Evolutionary conservation across 352 stramenopile genomes (phyloP).

Genomic region (Phytophthora syringae): DNA sequence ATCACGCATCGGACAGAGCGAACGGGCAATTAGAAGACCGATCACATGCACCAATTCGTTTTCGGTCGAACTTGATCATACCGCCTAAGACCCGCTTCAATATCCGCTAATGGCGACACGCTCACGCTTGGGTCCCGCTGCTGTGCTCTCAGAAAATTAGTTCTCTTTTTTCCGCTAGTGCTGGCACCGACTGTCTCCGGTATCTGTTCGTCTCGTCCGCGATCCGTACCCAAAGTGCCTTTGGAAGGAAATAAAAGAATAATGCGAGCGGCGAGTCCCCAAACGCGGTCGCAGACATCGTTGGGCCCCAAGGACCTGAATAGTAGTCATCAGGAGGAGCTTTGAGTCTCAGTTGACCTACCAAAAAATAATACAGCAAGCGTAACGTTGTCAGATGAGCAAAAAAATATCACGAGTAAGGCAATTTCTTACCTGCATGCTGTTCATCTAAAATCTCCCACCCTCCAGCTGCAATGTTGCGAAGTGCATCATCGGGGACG

Average conservation of each 20-base stretch:
- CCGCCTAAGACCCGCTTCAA: background rate
- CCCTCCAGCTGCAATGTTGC: constrained; percentile 11
- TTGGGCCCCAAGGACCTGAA: constrained; percentile 1
- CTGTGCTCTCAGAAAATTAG: background rate
- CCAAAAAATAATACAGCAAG: constrained; percentile 10
- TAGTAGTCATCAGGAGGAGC: constrained; percentile 21
- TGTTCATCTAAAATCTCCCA: constrained; percentile 16
- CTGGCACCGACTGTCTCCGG: background rate
- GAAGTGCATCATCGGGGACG: constrained; percentile 13
- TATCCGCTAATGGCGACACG: background rate
- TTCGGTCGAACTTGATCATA: background rate
- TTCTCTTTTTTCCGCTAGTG: background rate
- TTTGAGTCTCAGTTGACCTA: constrained; percentile 12
- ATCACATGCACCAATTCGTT: background rate
- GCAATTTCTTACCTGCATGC: constrained; percentile 10
- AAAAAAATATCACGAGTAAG: constrained; percentile 3
- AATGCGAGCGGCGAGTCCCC: constrained; percentile 15
- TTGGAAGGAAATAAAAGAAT: constrained; percentile 34
- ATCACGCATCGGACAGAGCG: constrained; percentile 1
- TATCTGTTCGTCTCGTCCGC: constrained; percentile 25
- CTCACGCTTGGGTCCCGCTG: constrained; percentile 5
- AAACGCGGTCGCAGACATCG: constrained; percentile 14
- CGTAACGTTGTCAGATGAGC: constrained; percentile 3
- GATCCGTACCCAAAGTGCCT: constrained; percentile 14
- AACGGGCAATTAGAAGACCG: background rate